Conservation (phyloP, 768 basidiomycete species). For the Lepiota brunneoincarnata region DNA sequence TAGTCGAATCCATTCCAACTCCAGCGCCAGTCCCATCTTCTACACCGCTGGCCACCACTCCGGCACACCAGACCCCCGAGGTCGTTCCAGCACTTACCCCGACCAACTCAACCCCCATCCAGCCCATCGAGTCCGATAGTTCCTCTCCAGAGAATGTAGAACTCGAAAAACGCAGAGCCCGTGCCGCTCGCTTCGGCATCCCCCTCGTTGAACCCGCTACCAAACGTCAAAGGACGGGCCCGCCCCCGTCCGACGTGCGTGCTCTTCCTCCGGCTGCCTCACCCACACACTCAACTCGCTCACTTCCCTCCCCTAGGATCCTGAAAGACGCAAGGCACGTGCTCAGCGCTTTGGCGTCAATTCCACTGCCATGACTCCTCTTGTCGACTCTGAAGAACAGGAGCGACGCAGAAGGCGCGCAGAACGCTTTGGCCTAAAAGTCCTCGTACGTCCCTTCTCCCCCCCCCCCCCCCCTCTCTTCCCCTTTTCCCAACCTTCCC, state of each 20-base stretch:
- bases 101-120: too few relatives aligned
- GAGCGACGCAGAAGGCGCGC: constrained; percentile 61
- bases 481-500: neutral
- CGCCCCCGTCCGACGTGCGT: constrained; percentile 8
- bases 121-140: too few relatives aligned
- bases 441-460: constrained; percentile 18
- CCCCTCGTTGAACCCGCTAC: constrained; percentile 44
- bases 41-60: neutral
- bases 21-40: constrained; percentile 14
- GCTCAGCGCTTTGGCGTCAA: constrained; percentile 52
- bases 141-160: constrained; percentile 39
- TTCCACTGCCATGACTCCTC: constrained; percentile 22
- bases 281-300: neutral
- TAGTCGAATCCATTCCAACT: constrained; percentile 12
- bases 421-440: constrained; percentile 50
- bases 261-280: constrained; percentile 4
- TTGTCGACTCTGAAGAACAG: constrained; percentile 55
- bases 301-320: constrained; percentile 31
- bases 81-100: neutral
- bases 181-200: constrained; percentile 73
- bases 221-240: constrained; percentile 14
- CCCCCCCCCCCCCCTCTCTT: constrained; percentile 2
- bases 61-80: neutral
- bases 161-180: constrained; percentile 52
- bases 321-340: constrained; percentile 49